Evolutionary conservation across 805 yeast genomes (phyloP), one percentile per base, ranked within the genome.

Genomic region (Pachysolen tannophilus): DNA sequence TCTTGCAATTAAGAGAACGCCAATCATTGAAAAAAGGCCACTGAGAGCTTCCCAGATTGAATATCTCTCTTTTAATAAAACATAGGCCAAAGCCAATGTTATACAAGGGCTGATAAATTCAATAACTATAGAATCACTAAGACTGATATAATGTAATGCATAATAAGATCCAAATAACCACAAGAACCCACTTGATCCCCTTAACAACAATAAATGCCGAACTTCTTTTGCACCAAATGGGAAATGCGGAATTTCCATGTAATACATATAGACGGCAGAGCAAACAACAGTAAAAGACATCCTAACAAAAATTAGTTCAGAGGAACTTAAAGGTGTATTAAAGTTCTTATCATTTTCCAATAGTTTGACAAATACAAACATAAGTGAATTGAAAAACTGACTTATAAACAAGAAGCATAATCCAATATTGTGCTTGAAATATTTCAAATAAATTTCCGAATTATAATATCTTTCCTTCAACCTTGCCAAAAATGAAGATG

Each of bases 111-210:
- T 56, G 39, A 66, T 49, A 35, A 65, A 66, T 5, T 69, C 62
- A 39, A 66, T 63, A 27, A 68, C 64, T 7, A 65, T 67, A 2
- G 69, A 68, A 44, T 65, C 69, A 21, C 65, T 56, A 13, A 66
- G 42, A 46, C 67, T 60, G 35, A 66, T 51, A 43, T 65, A 66
- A 44, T 61, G 67, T 42, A 66, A 52, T 1, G 69, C 60, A 45
- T 41, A 66, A 45, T 66, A 66, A 38, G 64, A 39, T 4, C 68
- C 67, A 46, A 62, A 65, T 11, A 65, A 69, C 1, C 72, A 70
- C 19, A 63, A 42, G 39, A 46, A 55, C 9, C 72, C 71, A 10
- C 57, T 49, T 3, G 51, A 32, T 1, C 69, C 70, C 29, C 72
- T 47, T 27, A 56, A 17, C 2, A 57, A 35, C 32, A 66, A 49